Conservation (phyloP, 1,139 yeast genomes). For the Blastobotrys raffinosifermentans region DNA sequence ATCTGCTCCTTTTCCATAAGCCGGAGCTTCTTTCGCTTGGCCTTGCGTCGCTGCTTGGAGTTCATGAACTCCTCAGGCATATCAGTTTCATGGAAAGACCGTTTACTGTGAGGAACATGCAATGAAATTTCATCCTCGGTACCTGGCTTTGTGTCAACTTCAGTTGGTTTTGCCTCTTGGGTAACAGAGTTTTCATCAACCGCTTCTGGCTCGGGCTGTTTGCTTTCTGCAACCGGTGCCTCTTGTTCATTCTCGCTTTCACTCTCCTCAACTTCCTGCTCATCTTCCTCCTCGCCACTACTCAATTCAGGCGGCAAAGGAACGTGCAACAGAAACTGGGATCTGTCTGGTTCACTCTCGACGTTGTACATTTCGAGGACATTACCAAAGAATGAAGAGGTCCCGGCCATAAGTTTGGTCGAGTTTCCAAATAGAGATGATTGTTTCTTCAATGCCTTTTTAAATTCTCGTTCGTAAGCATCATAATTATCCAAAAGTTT, state of each 20-base stretch:
- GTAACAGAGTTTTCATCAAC: no score
- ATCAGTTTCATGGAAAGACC: conserved; percentile 6
- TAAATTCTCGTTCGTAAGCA: conserved; percentile 17
- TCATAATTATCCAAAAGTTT: conserved; percentile 18
- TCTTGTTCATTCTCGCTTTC: conserved; percentile 8
- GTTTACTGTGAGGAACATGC: background rate
- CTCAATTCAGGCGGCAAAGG: conserved; percentile 16
- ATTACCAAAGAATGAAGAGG: conserved; percentile 8
- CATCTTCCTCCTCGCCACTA: conserved; percentile 12
- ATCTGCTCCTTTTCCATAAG: conserved; percentile 8
- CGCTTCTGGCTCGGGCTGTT: no score
- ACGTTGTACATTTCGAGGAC: no score
- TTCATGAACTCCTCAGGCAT: conserved; percentile 3
- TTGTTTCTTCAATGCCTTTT: conserved; percentile 17
- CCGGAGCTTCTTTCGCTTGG: conserved; percentile 17
- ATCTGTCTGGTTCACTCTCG: conserved; percentile 8
- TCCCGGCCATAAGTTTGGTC: conserved; percentile 4
- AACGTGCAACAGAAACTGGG: conserved; percentile 14
- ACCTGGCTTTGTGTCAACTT: conserved; percentile 4
- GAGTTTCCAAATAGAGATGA: conserved; percentile 12
- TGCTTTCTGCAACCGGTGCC: conserved; percentile 3
- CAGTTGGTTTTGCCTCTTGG: conserved; percentile 3
- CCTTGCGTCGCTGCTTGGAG: conserved; percentile 14
- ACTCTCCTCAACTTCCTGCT: conserved; percentile 9
- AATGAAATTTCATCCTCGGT: conserved; percentile 1